Evolutionary conservation across 2,329 filamentous ascomycete genomes (phyloP).

Genomic region (Leptodontidium sp.): DNA sequence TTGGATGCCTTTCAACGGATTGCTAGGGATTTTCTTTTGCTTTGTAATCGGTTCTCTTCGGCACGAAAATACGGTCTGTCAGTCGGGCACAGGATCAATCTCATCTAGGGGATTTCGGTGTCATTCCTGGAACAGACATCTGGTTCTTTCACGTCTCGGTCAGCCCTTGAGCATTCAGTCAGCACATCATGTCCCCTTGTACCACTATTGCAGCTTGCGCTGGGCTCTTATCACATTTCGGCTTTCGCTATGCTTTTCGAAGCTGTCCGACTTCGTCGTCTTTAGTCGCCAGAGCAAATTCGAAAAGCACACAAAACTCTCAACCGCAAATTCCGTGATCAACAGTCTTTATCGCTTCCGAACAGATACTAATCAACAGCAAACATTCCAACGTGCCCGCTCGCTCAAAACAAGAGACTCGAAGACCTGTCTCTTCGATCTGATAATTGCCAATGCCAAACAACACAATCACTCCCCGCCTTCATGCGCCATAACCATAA

Average conservation of each 20-base stretch:
- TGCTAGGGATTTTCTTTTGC: constrained; percentile 47
- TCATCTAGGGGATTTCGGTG: constrained; percentile 41
- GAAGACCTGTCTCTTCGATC: constrained; percentile 24
- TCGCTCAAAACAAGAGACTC: constrained; percentile 28
- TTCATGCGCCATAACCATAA: constrained; percentile 33
- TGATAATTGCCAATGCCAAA: constrained; percentile 40
- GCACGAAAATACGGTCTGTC: constrained; percentile 46
- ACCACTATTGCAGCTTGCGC: constrained; percentile 48
- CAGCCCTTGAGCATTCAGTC: constrained; percentile 41
- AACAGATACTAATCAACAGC: constrained; percentile 39
- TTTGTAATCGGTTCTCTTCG: constrained; percentile 45
- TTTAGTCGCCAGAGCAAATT: constrained; percentile 48
- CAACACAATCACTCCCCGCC: constrained; percentile 24
- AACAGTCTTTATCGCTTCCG: constrained; percentile 32
- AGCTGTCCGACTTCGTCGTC: constrained; percentile 46
- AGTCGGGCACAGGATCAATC: constrained; percentile 43
- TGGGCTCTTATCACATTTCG: constrained; percentile 45
- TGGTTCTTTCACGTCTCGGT: constrained; percentile 45
- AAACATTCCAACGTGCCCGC: constrained; percentile 44
- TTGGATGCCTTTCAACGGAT: constrained; percentile 44
- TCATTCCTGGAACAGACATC: constrained; percentile 46
- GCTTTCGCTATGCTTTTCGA: constrained; percentile 41
- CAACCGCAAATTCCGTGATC: constrained; percentile 44
- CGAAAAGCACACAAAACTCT: constrained; percentile 44
- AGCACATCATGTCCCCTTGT: constrained; percentile 48